Conservation (phyloP, 202 grass and related monocot species). For the Setaria italica region DNA sequence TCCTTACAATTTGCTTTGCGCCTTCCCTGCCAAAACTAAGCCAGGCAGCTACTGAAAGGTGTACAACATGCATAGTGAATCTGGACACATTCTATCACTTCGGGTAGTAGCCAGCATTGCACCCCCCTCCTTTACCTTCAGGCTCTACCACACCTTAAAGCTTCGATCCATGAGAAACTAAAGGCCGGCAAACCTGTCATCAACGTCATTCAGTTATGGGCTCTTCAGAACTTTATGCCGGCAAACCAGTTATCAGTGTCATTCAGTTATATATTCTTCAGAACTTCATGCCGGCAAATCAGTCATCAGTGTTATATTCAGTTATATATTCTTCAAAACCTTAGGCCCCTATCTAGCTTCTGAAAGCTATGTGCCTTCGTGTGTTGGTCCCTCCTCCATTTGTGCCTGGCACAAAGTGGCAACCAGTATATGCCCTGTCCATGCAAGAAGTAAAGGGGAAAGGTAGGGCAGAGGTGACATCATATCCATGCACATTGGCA, state of each 20-base stretch:
- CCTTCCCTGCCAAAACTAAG: conserved; percentile 6
- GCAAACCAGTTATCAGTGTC: conserved; percentile 19
- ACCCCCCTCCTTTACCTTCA: not conserved
- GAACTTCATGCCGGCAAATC: conserved; percentile 5
- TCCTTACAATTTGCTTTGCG: too few relatives aligned
- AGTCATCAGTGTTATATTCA: conserved; percentile 12
- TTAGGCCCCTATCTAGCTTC: not conserved
- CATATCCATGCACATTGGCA: not conserved
- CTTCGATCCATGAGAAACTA: not conserved
- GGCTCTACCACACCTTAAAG: conserved; percentile 13
- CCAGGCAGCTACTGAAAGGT: not conserved
- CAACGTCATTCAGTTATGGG: not conserved
- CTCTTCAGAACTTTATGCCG: not conserved
- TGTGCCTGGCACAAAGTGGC: conserved; percentile 32
- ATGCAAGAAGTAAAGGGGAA: not conserved
- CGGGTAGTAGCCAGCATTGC: not conserved
- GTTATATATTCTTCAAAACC: conserved; percentile 11
- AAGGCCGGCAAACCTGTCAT: not conserved
- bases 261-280: not conserved
- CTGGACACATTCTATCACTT: conserved; percentile 4
- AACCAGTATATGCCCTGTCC: not conserved
- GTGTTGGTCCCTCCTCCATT: conserved; percentile 17
- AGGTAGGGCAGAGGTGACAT: not conserved
- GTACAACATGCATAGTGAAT: not conserved
- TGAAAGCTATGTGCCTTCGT: conserved; percentile 36